Percentiles rank a stretch among this genome's conserved stretches.
phyloP scores from a whole-genome alignment of 2,329 filamentous ascomycete genomes.

The Aspergillus viridinutans region DNA sequence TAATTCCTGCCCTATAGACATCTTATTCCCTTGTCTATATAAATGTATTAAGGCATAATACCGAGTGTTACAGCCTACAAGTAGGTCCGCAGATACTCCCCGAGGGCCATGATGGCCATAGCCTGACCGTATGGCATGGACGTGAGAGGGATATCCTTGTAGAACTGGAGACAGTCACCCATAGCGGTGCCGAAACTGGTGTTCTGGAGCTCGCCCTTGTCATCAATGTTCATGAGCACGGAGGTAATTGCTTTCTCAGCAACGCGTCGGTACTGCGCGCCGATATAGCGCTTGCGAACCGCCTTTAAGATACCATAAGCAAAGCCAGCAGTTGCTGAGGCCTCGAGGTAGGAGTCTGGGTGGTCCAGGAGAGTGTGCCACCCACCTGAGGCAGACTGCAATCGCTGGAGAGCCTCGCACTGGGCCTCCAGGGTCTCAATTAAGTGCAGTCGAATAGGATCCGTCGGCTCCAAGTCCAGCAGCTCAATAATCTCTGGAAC shows the following conservation, averaged over 20 bases:
- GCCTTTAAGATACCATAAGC: slow-evolving; percentile 76
- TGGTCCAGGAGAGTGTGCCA: slow-evolving; percentile 74
- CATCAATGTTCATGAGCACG: slow-evolving; percentile 62
- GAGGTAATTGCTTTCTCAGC: slow-evolving; percentile 64
- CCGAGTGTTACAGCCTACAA: slow-evolving; percentile 27
- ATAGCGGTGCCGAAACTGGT: slow-evolving; percentile 77
- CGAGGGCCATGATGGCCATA: slow-evolving; percentile 78
- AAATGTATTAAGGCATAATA: too few relatives aligned
- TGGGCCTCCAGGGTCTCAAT: slow-evolving; percentile 61
- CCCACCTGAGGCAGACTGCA: slow-evolving; percentile 61
- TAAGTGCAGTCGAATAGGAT: slow-evolving; percentile 55
- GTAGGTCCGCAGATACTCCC: slow-evolving; percentile 65
- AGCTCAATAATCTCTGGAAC: slow-evolving; percentile 77
- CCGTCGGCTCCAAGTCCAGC: slow-evolving; percentile 55
- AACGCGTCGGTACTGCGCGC: slow-evolving; percentile 55
- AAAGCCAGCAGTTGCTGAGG: slow-evolving; percentile 75
- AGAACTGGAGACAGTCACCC: slow-evolving; percentile 69
- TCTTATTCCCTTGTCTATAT: too few relatives aligned
- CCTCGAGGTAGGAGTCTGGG: slow-evolving; percentile 68
- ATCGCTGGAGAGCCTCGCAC: slow-evolving; percentile 57
- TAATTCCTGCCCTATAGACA: too few relatives aligned
- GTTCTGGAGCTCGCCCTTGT: slow-evolving; percentile 65
- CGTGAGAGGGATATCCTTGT: slow-evolving; percentile 70
- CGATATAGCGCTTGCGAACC: slow-evolving; percentile 64
- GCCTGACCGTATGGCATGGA: slow-evolving; percentile 83